A percentile compares a stretch with the other conserved stretches of the same genome.
Evolutionary conservation across 306 rosid genomes (phyloP).

Genomic region (Malus sylvestris): DNA sequence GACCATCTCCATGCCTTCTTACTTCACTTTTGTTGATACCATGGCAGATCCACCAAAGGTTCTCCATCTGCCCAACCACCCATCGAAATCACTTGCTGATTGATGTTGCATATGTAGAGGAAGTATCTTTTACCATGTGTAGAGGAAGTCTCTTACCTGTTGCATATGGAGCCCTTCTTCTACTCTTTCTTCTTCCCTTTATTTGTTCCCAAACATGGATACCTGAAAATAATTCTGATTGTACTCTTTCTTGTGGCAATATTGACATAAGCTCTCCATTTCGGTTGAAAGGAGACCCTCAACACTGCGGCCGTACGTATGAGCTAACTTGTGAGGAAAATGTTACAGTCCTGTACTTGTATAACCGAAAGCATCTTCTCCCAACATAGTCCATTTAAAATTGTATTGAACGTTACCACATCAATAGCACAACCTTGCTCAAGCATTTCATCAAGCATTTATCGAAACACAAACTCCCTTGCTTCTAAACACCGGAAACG

Average conservation of each 20-base stretch:
- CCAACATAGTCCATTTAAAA: too few species aligned
- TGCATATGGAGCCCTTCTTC: neutral
- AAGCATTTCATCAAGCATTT: slow-evolving; percentile 60
- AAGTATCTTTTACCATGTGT: too few species aligned
- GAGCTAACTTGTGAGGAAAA: neutral
- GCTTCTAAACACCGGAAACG: slow-evolving; percentile 38
- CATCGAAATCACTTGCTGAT: too few species aligned
- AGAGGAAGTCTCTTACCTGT: too few species aligned
- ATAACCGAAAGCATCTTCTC: neutral
- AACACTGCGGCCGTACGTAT: neutral
- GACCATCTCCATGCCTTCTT: too few species aligned
- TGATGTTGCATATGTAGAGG: too few species aligned
- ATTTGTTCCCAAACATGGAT: neutral
- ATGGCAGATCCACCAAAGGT: too few species aligned
- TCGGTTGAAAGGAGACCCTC: neutral
- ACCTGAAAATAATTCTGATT: neutral
- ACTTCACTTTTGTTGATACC: too few species aligned
- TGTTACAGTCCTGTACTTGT: neutral
- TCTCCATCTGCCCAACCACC: too few species aligned
- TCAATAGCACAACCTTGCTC: too few species aligned
- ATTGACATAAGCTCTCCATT: neutral
- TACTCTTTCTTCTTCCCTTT: neutral
- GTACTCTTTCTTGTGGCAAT: neutral
- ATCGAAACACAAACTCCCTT: slow-evolving; percentile 47
- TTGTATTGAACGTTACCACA: too few species aligned